Evolutionary conservation across 2,329 filamentous ascomycete genomes (phyloP).

Genomic region (Rachicladosporium sp.): DNA sequence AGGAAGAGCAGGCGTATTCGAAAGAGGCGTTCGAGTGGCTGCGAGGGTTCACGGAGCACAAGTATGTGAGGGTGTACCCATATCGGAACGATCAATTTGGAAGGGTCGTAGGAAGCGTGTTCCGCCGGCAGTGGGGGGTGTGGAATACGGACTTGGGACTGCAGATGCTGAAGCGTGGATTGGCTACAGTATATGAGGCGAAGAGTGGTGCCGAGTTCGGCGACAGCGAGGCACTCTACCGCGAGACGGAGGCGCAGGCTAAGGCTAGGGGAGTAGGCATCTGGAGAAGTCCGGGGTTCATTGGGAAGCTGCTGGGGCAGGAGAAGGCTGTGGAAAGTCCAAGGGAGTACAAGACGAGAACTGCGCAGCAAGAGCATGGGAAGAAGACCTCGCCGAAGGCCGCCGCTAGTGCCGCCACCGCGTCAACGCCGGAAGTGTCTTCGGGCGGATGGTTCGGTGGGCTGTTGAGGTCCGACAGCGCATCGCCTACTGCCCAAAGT

Average conservation of each 20-base stretch:
- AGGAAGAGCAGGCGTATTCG: constrained; percentile 71
- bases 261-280: constrained; percentile 38
- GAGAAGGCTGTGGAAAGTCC: constrained; percentile 62
- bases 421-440: too few relatives aligned
- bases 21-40: constrained; percentile 75
- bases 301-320: constrained; percentile 35
- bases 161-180: constrained; percentile 73
- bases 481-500: too few relatives aligned
- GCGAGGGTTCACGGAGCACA: constrained; percentile 55
- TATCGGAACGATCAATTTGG: constrained; percentile 86
- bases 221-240: constrained; percentile 48
- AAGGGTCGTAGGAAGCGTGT: constrained; percentile 76
- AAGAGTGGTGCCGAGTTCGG: constrained; percentile 86
- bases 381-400: too few relatives aligned
- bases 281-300: constrained; percentile 45
- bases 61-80: constrained; percentile 65
- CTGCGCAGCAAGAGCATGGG: constrained; percentile 21
- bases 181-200: constrained; percentile 88
- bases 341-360: constrained; percentile 67
- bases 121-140: constrained; percentile 29
- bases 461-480: too few relatives aligned
- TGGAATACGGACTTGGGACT: constrained; percentile 70
- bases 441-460: too few relatives aligned
- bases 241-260: constrained; percentile 44
- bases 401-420: too few relatives aligned